phyloP scores from a whole-genome alignment of 2,329 filamentous ascomycete genomes.

The Phaeosphaeria sp. region DNA sequence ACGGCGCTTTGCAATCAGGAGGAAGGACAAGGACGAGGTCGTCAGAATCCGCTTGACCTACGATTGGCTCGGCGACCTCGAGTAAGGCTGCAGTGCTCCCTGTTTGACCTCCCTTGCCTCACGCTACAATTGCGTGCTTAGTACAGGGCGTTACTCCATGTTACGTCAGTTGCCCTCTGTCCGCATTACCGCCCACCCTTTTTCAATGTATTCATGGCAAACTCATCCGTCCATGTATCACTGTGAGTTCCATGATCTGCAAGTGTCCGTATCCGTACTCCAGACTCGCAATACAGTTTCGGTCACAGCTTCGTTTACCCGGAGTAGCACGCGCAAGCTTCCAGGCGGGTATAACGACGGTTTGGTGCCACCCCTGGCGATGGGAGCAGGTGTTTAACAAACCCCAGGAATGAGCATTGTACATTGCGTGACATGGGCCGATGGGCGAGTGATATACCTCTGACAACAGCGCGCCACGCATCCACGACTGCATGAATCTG shows the following conservation, averaged over 20 bases:
- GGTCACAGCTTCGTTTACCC: slow-evolving; percentile 1
- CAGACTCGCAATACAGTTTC: not conserved
- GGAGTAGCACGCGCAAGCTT: slow-evolving; percentile 1
- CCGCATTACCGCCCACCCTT: not conserved
- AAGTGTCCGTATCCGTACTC: not conserved
- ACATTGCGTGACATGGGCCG: not conserved
- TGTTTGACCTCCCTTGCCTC: not conserved
- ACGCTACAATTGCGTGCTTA: not conserved
- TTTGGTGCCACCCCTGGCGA: not conserved
- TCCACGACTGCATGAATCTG: not conserved
- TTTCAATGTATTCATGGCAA: not conserved
- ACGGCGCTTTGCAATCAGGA: slow-evolving; percentile 43
- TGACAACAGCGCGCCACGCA: slow-evolving; percentile 2
- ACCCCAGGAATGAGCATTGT: not conserved
- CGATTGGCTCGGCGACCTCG: slow-evolving; percentile 35
- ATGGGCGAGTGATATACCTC: slow-evolving; percentile 3
- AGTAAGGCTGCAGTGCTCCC: not conserved
- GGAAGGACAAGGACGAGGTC: slow-evolving; percentile 37
- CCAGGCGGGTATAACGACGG: not conserved
- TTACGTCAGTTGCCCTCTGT: not conserved
- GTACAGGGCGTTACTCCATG: not conserved
- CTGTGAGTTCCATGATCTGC: not conserved
- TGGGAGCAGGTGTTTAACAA: not conserved
- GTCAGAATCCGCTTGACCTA: slow-evolving; percentile 42
- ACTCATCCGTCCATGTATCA: not conserved